These are phyloP conservation scores for Umbelopsis vinacea DNA, from an alignment of 192 early-diverging fungal species.

Conservation along the genomic window DNA sequence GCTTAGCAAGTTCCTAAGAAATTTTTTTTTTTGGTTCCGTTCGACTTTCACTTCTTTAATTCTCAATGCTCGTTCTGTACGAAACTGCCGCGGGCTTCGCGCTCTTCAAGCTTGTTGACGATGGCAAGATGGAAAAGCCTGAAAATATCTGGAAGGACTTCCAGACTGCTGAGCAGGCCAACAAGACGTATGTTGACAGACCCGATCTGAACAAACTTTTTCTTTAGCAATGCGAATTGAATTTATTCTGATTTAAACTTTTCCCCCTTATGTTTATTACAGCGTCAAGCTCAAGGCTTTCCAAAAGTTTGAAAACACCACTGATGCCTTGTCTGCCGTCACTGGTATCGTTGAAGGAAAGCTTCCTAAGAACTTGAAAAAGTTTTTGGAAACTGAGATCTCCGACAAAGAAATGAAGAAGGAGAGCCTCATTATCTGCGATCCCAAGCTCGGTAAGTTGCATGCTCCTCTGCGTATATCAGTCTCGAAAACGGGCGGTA, in stretches of 20 bases:
- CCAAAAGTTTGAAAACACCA: slow-evolving; percentile 98
- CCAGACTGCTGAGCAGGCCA: slow-evolving; percentile 84
- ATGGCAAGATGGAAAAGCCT: slow-evolving; percentile 85
- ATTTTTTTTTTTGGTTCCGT: slow-evolving; percentile 26
- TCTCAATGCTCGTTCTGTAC: slow-evolving; percentile 89
- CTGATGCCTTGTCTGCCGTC: slow-evolving; percentile 93
- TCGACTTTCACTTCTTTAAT: slow-evolving; percentile 28
- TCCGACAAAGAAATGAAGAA: slow-evolving; percentile 89
- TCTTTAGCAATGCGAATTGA: background rate
- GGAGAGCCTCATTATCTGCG: slow-evolving; percentile 89
- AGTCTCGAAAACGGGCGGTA: background rate
- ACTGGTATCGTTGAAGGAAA: slow-evolving; percentile 97
- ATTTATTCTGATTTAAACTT: background rate
- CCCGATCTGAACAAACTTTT: slow-evolving; percentile 3
- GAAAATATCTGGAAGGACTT: slow-evolving; percentile 90
- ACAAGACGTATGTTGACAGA: slow-evolving; percentile 73
- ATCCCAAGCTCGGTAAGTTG: slow-evolving; percentile 87
- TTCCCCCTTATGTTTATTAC: background rate
- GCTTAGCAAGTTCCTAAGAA: background rate
- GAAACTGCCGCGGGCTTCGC: slow-evolving; percentile 98
- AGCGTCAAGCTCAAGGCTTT: slow-evolving; percentile 95
- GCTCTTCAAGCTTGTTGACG: slow-evolving; percentile 93
- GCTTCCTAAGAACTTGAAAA: slow-evolving; percentile 93
- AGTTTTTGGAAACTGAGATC: slow-evolving; percentile 86
- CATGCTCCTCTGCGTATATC: background rate